Evolutionary conservation across 352 stramenopile species (phyloP), one percentile per base, ranked within the genome.

Genomic region (Plasmopara muralis): DNA sequence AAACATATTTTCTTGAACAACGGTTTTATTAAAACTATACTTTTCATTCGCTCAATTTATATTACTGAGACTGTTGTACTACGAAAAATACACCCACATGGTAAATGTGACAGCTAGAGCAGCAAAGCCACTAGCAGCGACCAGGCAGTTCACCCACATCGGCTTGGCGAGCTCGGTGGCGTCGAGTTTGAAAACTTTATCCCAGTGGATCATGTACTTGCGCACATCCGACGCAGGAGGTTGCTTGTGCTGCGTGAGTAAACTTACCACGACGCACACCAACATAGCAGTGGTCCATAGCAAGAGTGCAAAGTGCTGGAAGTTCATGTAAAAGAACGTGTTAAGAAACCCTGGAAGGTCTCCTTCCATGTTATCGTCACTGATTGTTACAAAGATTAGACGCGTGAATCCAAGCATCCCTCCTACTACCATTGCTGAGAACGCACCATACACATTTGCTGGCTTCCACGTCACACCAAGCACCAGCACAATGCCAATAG

Each of bases 321-420:
- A 87, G 57, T 84, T 79, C 64, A 87, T 80, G 62, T 81, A 80
- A 51, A 83, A 83, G 45, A 83, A 87, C 0, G 61, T 64, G 50
- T 87, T 70, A 37, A 64, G 51, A 14, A 79, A 50, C 10, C 15
- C 48, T 5, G 72, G 65, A n/a, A 78, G 59, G 12, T 72, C 50
- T 40, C 67, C 70, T 28, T 75, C 62, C 48, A 71, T 64, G 39
- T 44, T 61, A 46, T 79, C 62, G 31, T 72, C 64, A 43, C 77
- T 74, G 41, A 74, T 76, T 15, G 67, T 77, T 40, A 83, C 65
- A 47, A 83, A 85, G 46, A 87, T 75, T 16, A 82, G 50, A 6
- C 75, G 71, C 31, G 62, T 57, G 35, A 81, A 68, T 2, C 67
- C 71, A 9, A 83, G 61, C 14, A 71, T 43, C 15, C 75, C 76